These are phyloP conservation scores for Brettanomyces custersianus DNA, from an alignment of 805 yeast genomes.

Conservation along the genomic window DNA sequence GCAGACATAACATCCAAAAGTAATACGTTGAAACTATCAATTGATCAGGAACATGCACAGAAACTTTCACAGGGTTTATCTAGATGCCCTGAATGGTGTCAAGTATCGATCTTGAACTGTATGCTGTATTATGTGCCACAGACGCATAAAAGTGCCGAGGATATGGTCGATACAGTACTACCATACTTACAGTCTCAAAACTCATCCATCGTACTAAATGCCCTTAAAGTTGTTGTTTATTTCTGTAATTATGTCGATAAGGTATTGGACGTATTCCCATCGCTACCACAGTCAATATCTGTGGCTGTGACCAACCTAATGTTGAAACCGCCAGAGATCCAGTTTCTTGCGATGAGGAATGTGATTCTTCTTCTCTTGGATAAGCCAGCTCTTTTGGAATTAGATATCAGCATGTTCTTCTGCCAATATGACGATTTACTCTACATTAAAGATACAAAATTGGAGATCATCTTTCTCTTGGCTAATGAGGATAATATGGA, in stretches of 20 bases:
- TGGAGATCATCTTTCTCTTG: constrained; percentile 75
- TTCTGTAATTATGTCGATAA: constrained; percentile 59
- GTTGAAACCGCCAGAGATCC: constrained; percentile 73
- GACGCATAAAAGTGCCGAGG: constrained; percentile 47
- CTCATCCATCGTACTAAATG: constrained; percentile 70
- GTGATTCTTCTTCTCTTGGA: constrained; percentile 66
- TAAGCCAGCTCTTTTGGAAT: constrained; percentile 45
- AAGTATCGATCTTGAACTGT: constrained; percentile 54
- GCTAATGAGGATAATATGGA: constrained; percentile 58
- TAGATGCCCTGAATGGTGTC: constrained; percentile 65
- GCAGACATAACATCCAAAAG: constrained; percentile 53
- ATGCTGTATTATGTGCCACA: constrained; percentile 66
- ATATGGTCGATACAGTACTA: constrained; percentile 50
- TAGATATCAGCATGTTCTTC: constrained; percentile 76
- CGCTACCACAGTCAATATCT: constrained; percentile 50
- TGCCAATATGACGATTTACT: constrained; percentile 80
- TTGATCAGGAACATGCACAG: constrained; percentile 41
- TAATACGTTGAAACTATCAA: constrained; percentile 38
- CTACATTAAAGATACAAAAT: constrained; percentile 81
- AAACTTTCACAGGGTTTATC: constrained; percentile 31
- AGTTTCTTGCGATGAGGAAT: constrained; percentile 74
- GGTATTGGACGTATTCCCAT: constrained; percentile 46
- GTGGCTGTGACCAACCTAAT: constrained; percentile 60
- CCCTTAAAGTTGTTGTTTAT: constrained; percentile 65
- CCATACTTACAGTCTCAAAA: constrained; percentile 77